These are phyloP conservation scores for Stentor coeruleus DNA, from an alignment of 73 alveolate genomes.

Conservation along the genomic window DNA sequence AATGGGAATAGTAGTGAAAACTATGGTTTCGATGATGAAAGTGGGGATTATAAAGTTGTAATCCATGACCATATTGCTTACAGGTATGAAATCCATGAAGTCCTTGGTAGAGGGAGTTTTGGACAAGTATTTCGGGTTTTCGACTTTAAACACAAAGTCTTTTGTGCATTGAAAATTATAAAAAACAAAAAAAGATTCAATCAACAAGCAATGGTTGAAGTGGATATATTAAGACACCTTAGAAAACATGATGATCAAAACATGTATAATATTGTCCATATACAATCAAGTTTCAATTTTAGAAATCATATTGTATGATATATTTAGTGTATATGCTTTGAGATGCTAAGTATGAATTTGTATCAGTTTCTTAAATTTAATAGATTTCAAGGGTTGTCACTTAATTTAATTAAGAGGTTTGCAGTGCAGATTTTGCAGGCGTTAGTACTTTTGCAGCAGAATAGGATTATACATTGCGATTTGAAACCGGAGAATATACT, in stretches of 20 bases:
- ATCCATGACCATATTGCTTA: constrained; percentile 74
- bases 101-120: constrained; percentile 88
- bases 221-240: constrained; percentile 56
- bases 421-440: constrained; percentile 69
- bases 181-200: constrained; percentile 61
- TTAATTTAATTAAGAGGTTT: constrained; percentile 52
- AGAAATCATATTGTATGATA: constrained; percentile 58
- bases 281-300: constrained; percentile 62
- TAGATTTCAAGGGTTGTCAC: constrained; percentile 57
- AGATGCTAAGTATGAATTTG: constrained; percentile 66
- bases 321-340: constrained; percentile 64
- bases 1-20: constrained; percentile 29
- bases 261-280: constrained; percentile 46
- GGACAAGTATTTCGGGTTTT: constrained; percentile 78
- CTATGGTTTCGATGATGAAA: constrained; percentile 81
- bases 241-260: constrained; percentile 39
- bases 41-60: constrained; percentile 70
- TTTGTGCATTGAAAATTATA: constrained; percentile 77
- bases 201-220: constrained; percentile 72
- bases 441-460: constrained; percentile 50
- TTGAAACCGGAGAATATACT: constrained; percentile 90
- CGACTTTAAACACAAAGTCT: constrained; percentile 73
- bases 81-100: constrained; percentile 74
- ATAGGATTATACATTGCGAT: constrained; percentile 84
- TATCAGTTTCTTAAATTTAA: constrained; percentile 64